Conservation (phyloP, 306 rosid genomes). For the Herpetospermum pedunculosum region DNA sequence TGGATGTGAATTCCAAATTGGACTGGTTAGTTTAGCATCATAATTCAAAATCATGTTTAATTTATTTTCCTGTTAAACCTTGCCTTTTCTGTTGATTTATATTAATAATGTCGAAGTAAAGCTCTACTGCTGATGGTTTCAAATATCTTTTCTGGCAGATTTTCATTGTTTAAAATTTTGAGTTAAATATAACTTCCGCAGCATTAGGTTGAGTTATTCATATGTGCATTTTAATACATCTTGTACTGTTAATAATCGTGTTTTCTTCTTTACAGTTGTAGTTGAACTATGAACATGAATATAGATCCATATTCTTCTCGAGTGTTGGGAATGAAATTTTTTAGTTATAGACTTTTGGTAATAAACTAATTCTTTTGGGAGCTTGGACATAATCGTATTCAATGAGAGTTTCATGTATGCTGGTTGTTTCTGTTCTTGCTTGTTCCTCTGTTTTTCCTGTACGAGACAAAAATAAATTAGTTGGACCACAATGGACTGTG, state of each 20-base stretch:
- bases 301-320: not conserved
- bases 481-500: not conserved
- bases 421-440: not conserved
- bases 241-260: not conserved
- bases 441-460: not conserved
- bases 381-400: not conserved
- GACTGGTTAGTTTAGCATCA: conserved; percentile 27
- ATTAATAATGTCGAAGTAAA: not conserved
- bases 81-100: not conserved
- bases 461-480: not conserved
- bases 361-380: not conserved
- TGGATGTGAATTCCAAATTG: conserved; percentile 41
- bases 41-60: not conserved
- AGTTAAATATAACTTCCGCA: not conserved
- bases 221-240: not conserved
- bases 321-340: not conserved
- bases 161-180: not conserved
- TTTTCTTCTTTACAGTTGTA: not conserved
- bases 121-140: not conserved
- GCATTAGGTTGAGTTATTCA: not conserved
- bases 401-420: not conserved
- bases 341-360: not conserved
- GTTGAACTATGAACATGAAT: not conserved
- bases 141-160: not conserved
- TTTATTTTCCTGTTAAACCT: conserved; percentile 8